These are phyloP conservation scores for Whalleya microplaca DNA, from an alignment of 2,329 filamentous ascomycete genomes.

Conservation along the genomic window DNA sequence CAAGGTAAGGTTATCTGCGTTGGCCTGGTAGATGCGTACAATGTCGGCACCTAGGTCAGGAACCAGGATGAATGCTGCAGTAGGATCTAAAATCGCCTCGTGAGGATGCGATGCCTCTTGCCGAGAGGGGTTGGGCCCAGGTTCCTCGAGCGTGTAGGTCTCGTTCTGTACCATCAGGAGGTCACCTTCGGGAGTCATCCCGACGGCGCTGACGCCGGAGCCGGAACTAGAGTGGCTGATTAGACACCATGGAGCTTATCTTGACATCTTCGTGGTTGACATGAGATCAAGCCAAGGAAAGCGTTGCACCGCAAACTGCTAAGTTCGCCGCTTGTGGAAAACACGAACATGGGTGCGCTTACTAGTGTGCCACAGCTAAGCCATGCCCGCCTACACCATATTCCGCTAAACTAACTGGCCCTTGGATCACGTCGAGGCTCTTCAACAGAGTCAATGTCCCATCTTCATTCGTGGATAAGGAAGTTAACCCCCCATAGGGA, in stretches of 20 bases:
- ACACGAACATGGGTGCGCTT: slow-evolving; percentile 25
- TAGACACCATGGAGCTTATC: slow-evolving; percentile 14
- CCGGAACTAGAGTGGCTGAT: slow-evolving; percentile 44
- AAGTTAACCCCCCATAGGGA: slow-evolving; percentile 30
- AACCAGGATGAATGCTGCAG: slow-evolving; percentile 62
- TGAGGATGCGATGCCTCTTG: slow-evolving; percentile 67
- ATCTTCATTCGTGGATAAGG: slow-evolving; percentile 44
- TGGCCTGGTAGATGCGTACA: slow-evolving; percentile 59
- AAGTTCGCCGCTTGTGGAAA: slow-evolving; percentile 20
- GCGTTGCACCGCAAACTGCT: slow-evolving; percentile 17
- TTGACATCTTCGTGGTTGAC: slow-evolving; percentile 13
- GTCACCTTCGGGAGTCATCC: slow-evolving; percentile 37
- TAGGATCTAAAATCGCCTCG: slow-evolving; percentile 67
- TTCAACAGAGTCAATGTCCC: slow-evolving; percentile 51
- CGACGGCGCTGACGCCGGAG: slow-evolving; percentile 46
- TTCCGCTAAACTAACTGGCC: slow-evolving; percentile 35
- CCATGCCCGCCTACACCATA: slow-evolving; percentile 34
- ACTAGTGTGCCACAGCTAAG: slow-evolving; percentile 38
- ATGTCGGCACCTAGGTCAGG: slow-evolving; percentile 70
- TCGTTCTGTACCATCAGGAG: slow-evolving; percentile 43
- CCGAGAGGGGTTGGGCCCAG: slow-evolving; percentile 46
- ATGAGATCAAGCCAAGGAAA: slow-evolving; percentile 17
- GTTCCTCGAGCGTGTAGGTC: slow-evolving; percentile 44
- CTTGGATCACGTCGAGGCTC: slow-evolving; percentile 30
- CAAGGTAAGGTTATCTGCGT: slow-evolving; percentile 49